These are phyloP conservation scores for Candida koratica DNA, from an alignment of 805 yeast species.

Conservation along the genomic window DNA sequence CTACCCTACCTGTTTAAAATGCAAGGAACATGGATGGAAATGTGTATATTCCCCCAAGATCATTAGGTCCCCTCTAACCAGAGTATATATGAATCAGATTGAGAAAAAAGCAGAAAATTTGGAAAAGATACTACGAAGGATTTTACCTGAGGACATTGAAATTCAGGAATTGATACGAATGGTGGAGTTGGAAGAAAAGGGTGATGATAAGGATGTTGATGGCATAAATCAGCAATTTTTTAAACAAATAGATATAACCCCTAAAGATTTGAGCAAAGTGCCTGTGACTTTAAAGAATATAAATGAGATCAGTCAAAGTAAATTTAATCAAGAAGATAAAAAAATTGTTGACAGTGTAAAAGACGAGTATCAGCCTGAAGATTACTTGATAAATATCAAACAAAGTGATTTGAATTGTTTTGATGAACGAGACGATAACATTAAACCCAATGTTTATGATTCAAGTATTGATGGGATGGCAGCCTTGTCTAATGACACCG, in stretches of 20 bases:
- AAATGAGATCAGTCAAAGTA: conserved; percentile 16
- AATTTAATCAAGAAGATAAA: conserved; percentile 6
- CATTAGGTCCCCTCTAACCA: conserved; percentile 74
- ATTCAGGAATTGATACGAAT: conserved; percentile 19
- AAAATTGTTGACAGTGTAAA: conserved; percentile 3
- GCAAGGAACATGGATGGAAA: conserved; percentile 68
- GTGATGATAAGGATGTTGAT: conserved; percentile 4
- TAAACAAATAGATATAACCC: conserved; percentile 17
- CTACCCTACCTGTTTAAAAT: conserved; percentile 70
- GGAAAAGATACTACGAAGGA: conserved; percentile 29
- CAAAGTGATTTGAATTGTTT: conserved; percentile 18
- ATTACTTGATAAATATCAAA: conserved; percentile 18
- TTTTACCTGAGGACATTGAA: conserved; percentile 29
- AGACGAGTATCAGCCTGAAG: conserved; percentile 17
- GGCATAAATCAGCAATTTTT: conserved; percentile 10
- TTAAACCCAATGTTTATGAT: conserved; percentile 15
- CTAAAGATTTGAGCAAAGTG: conserved; percentile 15
- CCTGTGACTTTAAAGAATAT: conserved; percentile 19
- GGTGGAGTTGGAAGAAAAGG: conserved; percentile 13
- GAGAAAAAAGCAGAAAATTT: conserved; percentile 45
- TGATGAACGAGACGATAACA: conserved; percentile 19
- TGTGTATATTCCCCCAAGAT: conserved; percentile 77
- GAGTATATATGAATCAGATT: conserved; percentile 78
- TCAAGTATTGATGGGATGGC: conserved; percentile 60
- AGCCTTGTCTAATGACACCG: conserved; percentile 40